These are phyloP conservation scores for Suillus spraguei DNA, from an alignment of 768 basidiomycete species.

Conservation along the genomic window DNA sequence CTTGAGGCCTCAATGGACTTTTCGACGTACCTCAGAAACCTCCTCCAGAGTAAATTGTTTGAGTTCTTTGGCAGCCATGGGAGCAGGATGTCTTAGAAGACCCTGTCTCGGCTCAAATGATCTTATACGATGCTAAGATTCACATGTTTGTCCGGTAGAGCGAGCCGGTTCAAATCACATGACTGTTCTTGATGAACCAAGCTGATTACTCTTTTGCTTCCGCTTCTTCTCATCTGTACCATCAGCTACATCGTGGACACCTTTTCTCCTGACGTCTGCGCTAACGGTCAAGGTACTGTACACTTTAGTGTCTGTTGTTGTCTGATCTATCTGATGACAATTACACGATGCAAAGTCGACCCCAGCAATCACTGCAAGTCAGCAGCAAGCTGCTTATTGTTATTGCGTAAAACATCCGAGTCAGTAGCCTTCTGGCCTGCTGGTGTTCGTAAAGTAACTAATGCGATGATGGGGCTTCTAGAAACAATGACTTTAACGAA, in stretches of 20 bases:
- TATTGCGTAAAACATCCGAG: not conserved
- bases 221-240: not conserved
- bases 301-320: not conserved
- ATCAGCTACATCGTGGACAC: constrained; percentile 1
- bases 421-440: constrained; percentile 1
- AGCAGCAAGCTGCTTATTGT: constrained; percentile 1
- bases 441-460: not conserved
- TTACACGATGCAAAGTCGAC: not conserved
- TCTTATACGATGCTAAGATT: not conserved
- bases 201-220: constrained; percentile 1
- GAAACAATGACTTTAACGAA: constrained; percentile 20
- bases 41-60: constrained; percentile 59
- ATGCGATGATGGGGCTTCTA: not conserved
- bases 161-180: not conserved
- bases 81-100: not conserved
- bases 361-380: not conserved
- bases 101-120: not conserved
- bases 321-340: not conserved
- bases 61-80: constrained; percentile 35
- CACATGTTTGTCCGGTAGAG: constrained; percentile 5
- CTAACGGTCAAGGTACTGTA: not conserved
- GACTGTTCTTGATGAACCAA: not conserved
- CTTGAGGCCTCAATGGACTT: not conserved
- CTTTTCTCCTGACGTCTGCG: not conserved
- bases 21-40: constrained; percentile 49